Base-by-base conservation (phyloP, 2,329 filamentous ascomycete species). In the Diaporthe australafricana region DNA sequence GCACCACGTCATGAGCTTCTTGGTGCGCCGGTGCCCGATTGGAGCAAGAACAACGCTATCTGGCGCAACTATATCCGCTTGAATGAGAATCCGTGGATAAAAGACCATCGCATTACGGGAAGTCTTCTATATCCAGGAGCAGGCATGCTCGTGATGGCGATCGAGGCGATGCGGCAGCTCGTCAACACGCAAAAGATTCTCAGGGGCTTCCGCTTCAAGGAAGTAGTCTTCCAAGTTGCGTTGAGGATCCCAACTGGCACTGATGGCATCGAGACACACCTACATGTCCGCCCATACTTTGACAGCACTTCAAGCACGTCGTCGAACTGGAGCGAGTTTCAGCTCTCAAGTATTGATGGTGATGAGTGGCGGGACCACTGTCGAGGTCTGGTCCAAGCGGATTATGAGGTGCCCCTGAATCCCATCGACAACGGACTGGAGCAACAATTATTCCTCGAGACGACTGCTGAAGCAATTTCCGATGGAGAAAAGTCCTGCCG, bases 1-100 rank as follows among this genome's bases (percentile, higher is more conserved):
- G 1, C 45, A 78, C 3, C 74, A 74, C 5, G 77, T 81, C 52
- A 48, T 80, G 20, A 80, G 84, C 47, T 68, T 9, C 48, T 52
- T 5, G 65, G 65, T 12, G 35, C 32, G 7, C 65, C n/a, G 5
- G 32, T 30, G 20, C 16, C 27, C 22, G 50, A 45, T 14, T 42
- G 48, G 47, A 42, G 27, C 17, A 42, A 45, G 38, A 32, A n/a
- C 16, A 20, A 68, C 11, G 47, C 66, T 17, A 53, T 30, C 45
- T 68, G 65, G 65, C 30, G 42, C 5, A 32, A 47, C 14, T 38
- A 17, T 5, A 38, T 60, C 35, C 30, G 56, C 5, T 16, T 40
- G 20, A 22, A n/a, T 7, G n/a, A 22, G 35, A 38, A 40, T 5
- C 56, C 56, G 2, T 60, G 56, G 56, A 16, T 60, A 12, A n/a